These are phyloP conservation scores for Scleroderma citrinum DNA, from an alignment of 768 basidiomycete species.

Conservation along the genomic window DNA sequence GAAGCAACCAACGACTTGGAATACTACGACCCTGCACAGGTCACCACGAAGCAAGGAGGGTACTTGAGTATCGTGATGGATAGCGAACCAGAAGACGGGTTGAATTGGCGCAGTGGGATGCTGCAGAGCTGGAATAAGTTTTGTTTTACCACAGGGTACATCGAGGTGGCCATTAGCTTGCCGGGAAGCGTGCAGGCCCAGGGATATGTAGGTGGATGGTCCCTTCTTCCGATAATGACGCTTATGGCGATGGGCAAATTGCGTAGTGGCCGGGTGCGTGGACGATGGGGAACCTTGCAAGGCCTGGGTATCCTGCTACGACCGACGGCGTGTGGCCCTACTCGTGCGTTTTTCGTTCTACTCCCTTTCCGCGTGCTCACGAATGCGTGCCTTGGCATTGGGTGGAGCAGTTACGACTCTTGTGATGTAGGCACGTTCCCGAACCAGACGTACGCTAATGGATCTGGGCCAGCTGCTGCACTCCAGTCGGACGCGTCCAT, in stretches of 20 bases:
- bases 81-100: constrained; percentile 42
- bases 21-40: constrained; percentile 67
- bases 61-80: constrained; percentile 68
- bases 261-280: constrained; percentile 77
- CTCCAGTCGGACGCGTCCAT: constrained; percentile 43
- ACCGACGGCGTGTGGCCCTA: constrained; percentile 85
- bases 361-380: neutral
- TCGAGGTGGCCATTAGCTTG: constrained; percentile 59
- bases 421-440: constrained; percentile 58
- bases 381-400: too few species aligned
- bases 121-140: constrained; percentile 90
- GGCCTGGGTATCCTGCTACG: constrained; percentile 74
- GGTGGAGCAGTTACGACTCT: constrained; percentile 36
- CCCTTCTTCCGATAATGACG: neutral
- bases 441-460: constrained; percentile 43
- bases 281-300: constrained; percentile 85
- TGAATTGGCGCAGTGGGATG: constrained; percentile 70
- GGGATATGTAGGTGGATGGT: constrained; percentile 37
- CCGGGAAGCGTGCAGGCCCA: constrained; percentile 52
- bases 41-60: constrained; percentile 58
- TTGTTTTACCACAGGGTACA: constrained; percentile 71
- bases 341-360: constrained; percentile 37
- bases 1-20: constrained; percentile 64
- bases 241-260: neutral
- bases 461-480: constrained; percentile 56